These are phyloP conservation scores for Omphalea diandra DNA, from an alignment of 441 rosid genomes.

Conservation along the genomic window DNA sequence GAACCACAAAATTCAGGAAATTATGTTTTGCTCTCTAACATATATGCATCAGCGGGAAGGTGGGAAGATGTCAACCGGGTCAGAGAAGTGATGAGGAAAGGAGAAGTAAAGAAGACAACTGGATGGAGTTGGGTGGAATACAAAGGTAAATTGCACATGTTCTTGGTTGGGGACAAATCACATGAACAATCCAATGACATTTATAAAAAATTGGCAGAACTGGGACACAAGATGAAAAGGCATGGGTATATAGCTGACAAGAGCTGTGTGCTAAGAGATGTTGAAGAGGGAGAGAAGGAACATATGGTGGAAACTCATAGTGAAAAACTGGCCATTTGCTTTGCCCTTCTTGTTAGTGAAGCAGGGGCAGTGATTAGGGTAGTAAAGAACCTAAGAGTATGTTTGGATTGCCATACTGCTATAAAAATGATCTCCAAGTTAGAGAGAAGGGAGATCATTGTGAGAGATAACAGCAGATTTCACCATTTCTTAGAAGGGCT, in stretches of 20 bases:
- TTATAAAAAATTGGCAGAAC: slow-evolving; percentile 27
- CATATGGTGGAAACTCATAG: slow-evolving; percentile 47
- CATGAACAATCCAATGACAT: slow-evolving; percentile 40
- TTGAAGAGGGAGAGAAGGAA: slow-evolving; percentile 34
- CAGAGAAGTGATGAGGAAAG: slow-evolving; percentile 42
- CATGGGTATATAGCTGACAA: slow-evolving; percentile 32
- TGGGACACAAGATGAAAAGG: slow-evolving; percentile 31
- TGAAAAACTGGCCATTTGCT: slow-evolving; percentile 70
- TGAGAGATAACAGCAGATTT: slow-evolving; percentile 77
- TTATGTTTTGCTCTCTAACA: slow-evolving; percentile 56
- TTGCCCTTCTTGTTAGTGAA: slow-evolving; percentile 49
- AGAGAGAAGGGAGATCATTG: slow-evolving; percentile 48
- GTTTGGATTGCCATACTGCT: slow-evolving; percentile 67
- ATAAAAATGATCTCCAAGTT: slow-evolving; percentile 61
- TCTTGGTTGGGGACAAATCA: slow-evolving; percentile 56
- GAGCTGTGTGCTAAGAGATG: slow-evolving; percentile 37
- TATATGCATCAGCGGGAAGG: slow-evolving; percentile 51
- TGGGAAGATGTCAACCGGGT: slow-evolving; percentile 53
- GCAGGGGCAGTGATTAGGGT: slow-evolving; percentile 58
- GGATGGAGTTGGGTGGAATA: slow-evolving; percentile 50
- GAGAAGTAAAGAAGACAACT: slow-evolving; percentile 40
- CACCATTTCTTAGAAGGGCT: slow-evolving; percentile 61
- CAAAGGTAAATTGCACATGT: slow-evolving; percentile 55
- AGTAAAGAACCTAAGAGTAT: slow-evolving; percentile 69
- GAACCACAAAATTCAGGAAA: slow-evolving; percentile 63